A percentile compares a stretch with the other conserved stretches of the same genome.
Evolutionary conservation across 257 asterid genomes (phyloP).

Genomic region (Cordia subcordata): DNA sequence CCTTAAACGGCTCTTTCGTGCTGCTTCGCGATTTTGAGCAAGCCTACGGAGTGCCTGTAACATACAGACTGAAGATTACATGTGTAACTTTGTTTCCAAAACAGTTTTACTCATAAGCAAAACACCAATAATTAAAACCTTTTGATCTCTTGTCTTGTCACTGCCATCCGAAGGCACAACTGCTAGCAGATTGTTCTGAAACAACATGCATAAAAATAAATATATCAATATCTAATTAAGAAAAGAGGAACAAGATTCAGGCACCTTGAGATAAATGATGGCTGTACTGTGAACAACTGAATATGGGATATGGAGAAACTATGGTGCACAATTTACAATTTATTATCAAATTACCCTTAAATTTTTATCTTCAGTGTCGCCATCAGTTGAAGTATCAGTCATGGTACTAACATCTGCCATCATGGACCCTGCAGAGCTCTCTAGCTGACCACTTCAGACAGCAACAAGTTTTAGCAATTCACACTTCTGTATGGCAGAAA

Average conservation of each 20-base stretch:
- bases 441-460: conserved; percentile 18
- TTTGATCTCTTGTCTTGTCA: conserved; percentile 92
- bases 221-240: background rate
- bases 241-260: background rate
- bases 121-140: conserved; percentile 38
- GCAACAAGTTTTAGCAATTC: conserved; percentile 16
- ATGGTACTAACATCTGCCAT: conserved; percentile 87
- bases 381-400: conserved; percentile 91
- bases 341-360: conserved; percentile 44
- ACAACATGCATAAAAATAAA: conserved; percentile 40
- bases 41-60: conserved; percentile 81
- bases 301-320: background rate
- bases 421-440: conserved; percentile 27
- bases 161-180: conserved; percentile 87
- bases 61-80: conserved; percentile 19
- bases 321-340: background rate
- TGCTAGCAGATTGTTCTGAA: conserved; percentile 46
- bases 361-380: conserved; percentile 83
- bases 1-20: conserved; percentile 90
- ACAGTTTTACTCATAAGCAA: background rate
- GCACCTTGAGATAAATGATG: background rate
- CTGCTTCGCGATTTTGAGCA: conserved; percentile 99
- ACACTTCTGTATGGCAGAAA: conserved; percentile 7
- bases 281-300: background rate
- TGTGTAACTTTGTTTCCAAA: conserved; percentile 5